Evolutionary conservation across 352 stramenopile species (phyloP), one percentile per base, ranked within the genome.

Genomic region (Globisporangium irregulare): DNA sequence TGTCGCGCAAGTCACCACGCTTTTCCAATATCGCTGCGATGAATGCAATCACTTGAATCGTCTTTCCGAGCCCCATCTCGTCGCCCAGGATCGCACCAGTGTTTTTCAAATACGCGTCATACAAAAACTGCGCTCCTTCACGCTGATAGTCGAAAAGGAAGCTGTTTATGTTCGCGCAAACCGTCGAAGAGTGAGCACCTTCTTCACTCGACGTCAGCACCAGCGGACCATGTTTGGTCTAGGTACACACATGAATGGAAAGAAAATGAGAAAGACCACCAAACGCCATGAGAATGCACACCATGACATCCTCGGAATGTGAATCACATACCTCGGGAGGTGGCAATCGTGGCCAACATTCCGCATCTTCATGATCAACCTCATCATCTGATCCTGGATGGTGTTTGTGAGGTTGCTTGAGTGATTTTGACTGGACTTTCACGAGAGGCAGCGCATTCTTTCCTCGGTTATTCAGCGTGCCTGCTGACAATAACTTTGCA

Each of bases 31-130:
- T 89, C 25, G 87, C 92, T 4, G 98, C 83, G 24, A 99, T 63
- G 55, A 97, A 88, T 29, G 91, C 78, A 25, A 98, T 93, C 20
- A 95, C 89, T 72, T 99, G 98, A 59, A 97, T 90, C 8, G 95
- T 98, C 72, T 98, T 98, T 7, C 92, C 92, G 0, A 98, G 80
- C 4, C 91, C 97, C 97, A 99, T 99, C 71, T 99, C 98, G 72
- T 99, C 98, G 20, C 97, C 98, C 12, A 99, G 79, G 71, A 99
- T 99, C 59, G 91, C 80, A 4, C 85, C 82, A 41, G 79, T 82
- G 68, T 77, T 71, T 18, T 70, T 70, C 12, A 64, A 41, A 50
- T 91, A 91, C 6, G 83, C 82, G 10, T 79, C 65, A 24, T 81
- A 87, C n/a, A 94, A 58, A 68, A 91, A 94, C 22, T 84, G 67